Evolutionary conservation across 1,284 basidiomycete species (phyloP).

Genomic region (Pseudomicrostroma phylloplanum): DNA sequence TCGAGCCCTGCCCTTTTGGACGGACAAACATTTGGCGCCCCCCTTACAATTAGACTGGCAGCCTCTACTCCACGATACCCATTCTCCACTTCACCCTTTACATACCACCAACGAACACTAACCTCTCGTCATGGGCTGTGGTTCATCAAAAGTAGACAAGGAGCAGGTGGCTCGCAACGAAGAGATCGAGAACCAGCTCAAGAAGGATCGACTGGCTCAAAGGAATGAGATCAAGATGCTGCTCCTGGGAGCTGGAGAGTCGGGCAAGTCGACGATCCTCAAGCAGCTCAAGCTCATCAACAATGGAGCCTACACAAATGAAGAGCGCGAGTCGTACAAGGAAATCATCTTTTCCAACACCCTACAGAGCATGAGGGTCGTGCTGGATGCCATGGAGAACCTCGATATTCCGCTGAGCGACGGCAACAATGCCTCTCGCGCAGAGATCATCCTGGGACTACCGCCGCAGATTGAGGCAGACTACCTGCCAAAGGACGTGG

Average conservation of each 20-base stretch:
- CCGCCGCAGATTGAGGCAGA: slow-evolving; percentile 81
- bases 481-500: slow-evolving; percentile 68
- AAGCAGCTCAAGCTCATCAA: slow-evolving; percentile 50
- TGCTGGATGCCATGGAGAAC: slow-evolving; percentile 81
- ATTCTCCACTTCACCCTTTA: not conserved
- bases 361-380: slow-evolving; percentile 77
- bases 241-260: slow-evolving; percentile 49
- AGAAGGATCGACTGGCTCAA: slow-evolving; percentile 80
- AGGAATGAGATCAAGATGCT: slow-evolving; percentile 77
- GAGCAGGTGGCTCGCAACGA: slow-evolving; percentile 60
- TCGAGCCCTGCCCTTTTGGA: no score
- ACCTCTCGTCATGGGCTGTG: slow-evolving; percentile 12
- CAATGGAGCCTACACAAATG: slow-evolving; percentile 69
- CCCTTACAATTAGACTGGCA: no score
- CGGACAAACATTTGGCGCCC: no score
- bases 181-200: slow-evolving; percentile 92
- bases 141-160: slow-evolving; percentile 35
- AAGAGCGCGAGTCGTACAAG: slow-evolving; percentile 89
- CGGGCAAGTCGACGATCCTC: slow-evolving; percentile 50
- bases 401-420: slow-evolving; percentile 62
- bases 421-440: slow-evolving; percentile 66
- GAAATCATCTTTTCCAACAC: slow-evolving; percentile 97
- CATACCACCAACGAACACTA: slow-evolving; percentile 3
- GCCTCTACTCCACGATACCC: no score
- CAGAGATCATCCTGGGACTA: slow-evolving; percentile 69